Base-by-base conservation (phyloP, 2,329 filamentous ascomycete species). In the Plectosphaerella sp. region DNA sequence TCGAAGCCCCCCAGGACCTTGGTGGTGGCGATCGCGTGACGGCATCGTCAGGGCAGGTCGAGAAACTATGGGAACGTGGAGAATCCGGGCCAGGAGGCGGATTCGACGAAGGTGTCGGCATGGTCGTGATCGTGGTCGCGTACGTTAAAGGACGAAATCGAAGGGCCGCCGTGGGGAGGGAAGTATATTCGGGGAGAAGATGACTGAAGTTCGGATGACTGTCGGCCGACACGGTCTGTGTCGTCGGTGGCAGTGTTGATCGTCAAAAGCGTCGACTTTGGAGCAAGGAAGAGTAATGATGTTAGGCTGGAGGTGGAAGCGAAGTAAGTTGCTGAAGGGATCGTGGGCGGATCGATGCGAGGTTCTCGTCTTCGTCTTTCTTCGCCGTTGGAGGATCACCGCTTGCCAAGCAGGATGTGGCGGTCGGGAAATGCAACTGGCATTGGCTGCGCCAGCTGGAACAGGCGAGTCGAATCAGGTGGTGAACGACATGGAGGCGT, bases 61-160 rank as follows among this genome's bases (percentile, higher is more conserved):
- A 71, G 57, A 73, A 71, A 51, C 61, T 63, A 52, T 69, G 65
- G 5, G 68, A 65, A 52, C 64, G 66, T 45, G 70, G 67, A 45
- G 70, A 69, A 39, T 66, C 61, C 33, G 66, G 65, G 55, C 69
- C 65, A 45, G 70, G 64, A 46, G 68, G 67, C 54, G 66, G 67
- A 59, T 72, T 71, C 50, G 71, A 68, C 15, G 74, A 75, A 52
- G 74, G 74, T 22, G 73, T 76, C 56, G 74, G 74, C 74, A 77
- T 77, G 57, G 52, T 71, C 52, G 48, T 15, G 47, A 45, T 33
- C 11, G 28, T 33, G 28, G 28, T 33, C 28, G 28, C 28, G 28
- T 33, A 33, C 28, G 28, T 33, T 33, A 9, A 33, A 12, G 28
- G 28, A 10, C 28, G 28, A 10, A 33, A 33, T 33, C 28, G 28